Percentiles rank a stretch among this genome's conserved stretches.
Evolutionary conservation across 441 rosid species (phyloP).

Genomic region (Flueggea neowawraea): DNA sequence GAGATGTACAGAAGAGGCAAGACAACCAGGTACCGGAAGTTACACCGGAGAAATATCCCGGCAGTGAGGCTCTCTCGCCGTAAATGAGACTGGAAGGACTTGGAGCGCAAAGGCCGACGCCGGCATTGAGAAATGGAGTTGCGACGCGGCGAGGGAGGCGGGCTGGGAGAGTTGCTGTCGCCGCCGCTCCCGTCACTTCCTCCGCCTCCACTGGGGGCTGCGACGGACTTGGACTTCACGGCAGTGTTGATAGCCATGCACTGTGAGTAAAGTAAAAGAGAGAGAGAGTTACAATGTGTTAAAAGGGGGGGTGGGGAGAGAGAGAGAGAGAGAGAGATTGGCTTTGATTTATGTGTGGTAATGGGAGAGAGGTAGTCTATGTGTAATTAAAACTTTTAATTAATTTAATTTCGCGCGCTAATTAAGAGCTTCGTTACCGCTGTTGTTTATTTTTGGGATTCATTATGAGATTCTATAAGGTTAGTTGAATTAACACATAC

Average conservation of each 20-base stretch:
- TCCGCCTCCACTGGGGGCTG: constrained; percentile 29
- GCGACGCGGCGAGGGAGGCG: constrained; percentile 67
- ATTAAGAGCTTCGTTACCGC: too few relatives aligned
- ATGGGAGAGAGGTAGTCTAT: too few relatives aligned
- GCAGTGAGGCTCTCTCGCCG: constrained; percentile 29
- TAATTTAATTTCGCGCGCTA: too few relatives aligned
- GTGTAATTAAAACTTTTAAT: too few relatives aligned
- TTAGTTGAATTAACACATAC: too few relatives aligned
- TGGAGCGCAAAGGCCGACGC: constrained; percentile 42
- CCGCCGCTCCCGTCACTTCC: constrained; percentile 24
- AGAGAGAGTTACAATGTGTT: too few relatives aligned
- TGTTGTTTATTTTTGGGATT: too few relatives aligned
- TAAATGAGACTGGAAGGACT: constrained; percentile 43
- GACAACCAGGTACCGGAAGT: constrained; percentile 51
- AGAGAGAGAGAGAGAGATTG: constrained; percentile 4
- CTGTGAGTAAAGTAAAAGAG: background rate
- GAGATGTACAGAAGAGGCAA: constrained; percentile 64
- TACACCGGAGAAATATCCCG: constrained; percentile 51
- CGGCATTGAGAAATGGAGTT: constrained; percentile 46
- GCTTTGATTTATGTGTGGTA: background rate
- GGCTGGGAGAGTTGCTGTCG: constrained; percentile 68
- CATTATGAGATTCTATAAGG: too few relatives aligned
- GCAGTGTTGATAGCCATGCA: constrained; percentile 29
- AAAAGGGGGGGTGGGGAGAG: too few relatives aligned
- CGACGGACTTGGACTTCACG: constrained; percentile 45